Base-by-base conservation (phyloP, 2,329 filamentous ascomycete species). In the Lasiodiplodia sp. region DNA sequence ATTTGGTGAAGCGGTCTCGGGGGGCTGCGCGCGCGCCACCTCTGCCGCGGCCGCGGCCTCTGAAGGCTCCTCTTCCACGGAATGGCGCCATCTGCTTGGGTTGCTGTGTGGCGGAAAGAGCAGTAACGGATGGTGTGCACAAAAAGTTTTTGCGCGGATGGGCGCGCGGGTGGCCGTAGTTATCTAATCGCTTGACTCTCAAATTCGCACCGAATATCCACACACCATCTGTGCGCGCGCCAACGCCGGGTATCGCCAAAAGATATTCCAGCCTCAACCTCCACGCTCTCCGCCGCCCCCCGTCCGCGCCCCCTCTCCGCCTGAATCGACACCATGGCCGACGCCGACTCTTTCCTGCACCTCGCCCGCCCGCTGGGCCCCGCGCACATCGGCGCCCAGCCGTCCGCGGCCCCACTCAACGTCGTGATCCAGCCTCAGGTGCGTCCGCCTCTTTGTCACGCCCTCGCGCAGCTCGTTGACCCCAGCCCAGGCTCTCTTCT, bases 401-500 rank as follows among this genome's bases (percentile, higher is more conserved):
- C 91, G 78, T 94, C 91, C 76, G 95, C 94, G 81, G 91, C 94
- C 83, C 96, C 96, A 82, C 89, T 99, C 81, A 92, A 91, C 81
- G 94, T 99, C 79, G 92, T 93, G 79, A 92, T 99, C 82, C 96
- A 97, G 82, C 94, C 96, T 77, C 94, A 97, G 88, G 93, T 96
- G 88, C 78, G 87, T 79, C 64, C 11, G 4, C 31, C 10, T 38
- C 25, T 28, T 16, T 18, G 12, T 14, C 23, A 52, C 28, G 34
- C 23, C 12, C 4, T n/a, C 38, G 40, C 23, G 14, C 44, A 12
- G 28, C 53, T 60, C n/a, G 62, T 44, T 66, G 69, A 69, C 69
- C 53, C 21, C 25, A 28, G 52, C 49, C 18, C 73, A 88, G 85
- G 88, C 88, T 71, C 84, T 91, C 69, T 90, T 90, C 84, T 88